These are phyloP conservation scores for Trametes pubescens DNA, from an alignment of 1,284 basidiomycete genomes.

Conservation along the genomic window DNA sequence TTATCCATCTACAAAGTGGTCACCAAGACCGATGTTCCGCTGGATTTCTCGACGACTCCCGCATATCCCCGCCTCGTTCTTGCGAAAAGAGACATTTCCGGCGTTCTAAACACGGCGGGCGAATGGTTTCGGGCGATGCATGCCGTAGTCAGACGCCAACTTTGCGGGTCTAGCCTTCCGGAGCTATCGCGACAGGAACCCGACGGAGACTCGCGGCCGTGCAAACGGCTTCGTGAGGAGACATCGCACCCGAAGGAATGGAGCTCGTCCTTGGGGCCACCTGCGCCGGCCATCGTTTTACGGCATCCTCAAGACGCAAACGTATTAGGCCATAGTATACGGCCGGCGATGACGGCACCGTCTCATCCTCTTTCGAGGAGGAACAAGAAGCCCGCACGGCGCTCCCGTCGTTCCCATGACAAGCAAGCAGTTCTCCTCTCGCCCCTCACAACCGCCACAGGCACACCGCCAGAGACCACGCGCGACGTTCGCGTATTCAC, in stretches of 20 bases:
- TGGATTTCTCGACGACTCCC: conserved; percentile 5
- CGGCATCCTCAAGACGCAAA: too few relatives aligned
- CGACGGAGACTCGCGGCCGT: neutral
- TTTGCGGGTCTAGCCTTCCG: neutral
- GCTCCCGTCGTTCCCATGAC: too few relatives aligned
- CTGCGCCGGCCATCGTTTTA: too few relatives aligned
- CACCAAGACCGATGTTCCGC: neutral
- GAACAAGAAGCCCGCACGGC: too few relatives aligned
- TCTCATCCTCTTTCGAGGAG: too few relatives aligned
- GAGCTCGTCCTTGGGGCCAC: neutral
- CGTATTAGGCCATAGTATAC: too few relatives aligned
- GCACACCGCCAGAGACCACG: neutral
- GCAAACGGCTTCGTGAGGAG: neutral
- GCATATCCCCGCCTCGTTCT: conserved; percentile 13
- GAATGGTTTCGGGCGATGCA: conserved; percentile 9
- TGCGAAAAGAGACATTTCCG: neutral
- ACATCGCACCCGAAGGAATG: too few relatives aligned
- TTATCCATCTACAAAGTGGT: conserved; percentile 2
- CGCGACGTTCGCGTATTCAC: neutral
- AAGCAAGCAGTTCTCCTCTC: too few relatives aligned
- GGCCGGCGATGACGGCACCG: too few relatives aligned
- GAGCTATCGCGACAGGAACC: neutral
- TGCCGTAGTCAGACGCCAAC: neutral
- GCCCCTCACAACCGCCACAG: neutral
- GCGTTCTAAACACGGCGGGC: conserved; percentile 10